A percentile compares a stretch with the other conserved stretches of the same genome.
These are phyloP conservation scores for Saturnispora besseyi DNA, from an alignment of 805 yeast genomes.

Conservation along the genomic window DNA sequence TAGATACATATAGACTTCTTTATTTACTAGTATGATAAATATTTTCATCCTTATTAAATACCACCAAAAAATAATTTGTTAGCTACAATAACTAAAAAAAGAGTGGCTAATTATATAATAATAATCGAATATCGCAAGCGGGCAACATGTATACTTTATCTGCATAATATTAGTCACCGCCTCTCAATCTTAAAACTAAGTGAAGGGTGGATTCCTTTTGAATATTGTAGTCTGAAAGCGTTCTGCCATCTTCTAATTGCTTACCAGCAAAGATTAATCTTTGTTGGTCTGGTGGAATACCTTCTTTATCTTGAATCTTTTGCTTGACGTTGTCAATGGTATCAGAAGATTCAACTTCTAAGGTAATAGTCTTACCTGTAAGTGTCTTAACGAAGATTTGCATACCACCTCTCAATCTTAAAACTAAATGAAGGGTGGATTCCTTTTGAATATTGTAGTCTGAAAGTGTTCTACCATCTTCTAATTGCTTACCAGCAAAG, in stretches of 20 bases:
- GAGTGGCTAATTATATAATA: not conserved
- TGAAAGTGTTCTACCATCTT: constrained; percentile 97
- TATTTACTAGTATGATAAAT: too few relatives aligned
- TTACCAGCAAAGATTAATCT: constrained; percentile 96
- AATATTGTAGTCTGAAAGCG: constrained; percentile 94
- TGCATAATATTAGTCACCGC: constrained; percentile 53
- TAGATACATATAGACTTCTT: not conserved
- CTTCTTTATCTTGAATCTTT: constrained; percentile 95
- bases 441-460: constrained; percentile 99
- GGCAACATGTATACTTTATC: constrained; percentile 24
- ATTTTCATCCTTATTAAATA: not conserved
- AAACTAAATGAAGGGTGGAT: constrained; percentile 92
- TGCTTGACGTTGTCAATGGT: constrained; percentile 95
- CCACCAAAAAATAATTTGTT: not conserved
- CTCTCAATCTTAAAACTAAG: constrained; percentile 95
- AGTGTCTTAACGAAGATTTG: constrained; percentile 49
- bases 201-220: constrained; percentile 96
- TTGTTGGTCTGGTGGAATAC: constrained; percentile 97
- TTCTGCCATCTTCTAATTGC: constrained; percentile 95
- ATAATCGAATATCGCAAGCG: not conserved
- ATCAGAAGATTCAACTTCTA: constrained; percentile 96
- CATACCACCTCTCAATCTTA: constrained; percentile 78
- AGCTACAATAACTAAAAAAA: not conserved
- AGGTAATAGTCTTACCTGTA: constrained; percentile 64
- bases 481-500: constrained; percentile 99